phyloP scores from a whole-genome alignment of 2,329 filamentous ascomycete species.

The Stachybotrys elegans region DNA sequence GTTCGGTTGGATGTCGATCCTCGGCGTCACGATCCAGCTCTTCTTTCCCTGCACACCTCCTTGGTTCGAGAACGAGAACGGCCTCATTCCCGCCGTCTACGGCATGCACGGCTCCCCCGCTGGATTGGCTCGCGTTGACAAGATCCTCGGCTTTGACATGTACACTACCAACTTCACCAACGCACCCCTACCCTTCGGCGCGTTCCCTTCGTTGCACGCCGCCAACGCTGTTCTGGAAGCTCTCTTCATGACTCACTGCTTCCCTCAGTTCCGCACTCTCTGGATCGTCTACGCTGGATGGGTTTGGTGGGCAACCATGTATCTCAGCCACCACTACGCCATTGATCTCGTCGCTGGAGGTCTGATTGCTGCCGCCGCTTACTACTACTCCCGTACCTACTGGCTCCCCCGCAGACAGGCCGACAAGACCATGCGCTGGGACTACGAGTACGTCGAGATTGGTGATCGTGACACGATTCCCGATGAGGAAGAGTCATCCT shows the following conservation, averaged over 20 bases:
- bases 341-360: slow-evolving; percentile 87
- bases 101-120: slow-evolving; percentile 86
- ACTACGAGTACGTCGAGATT: slow-evolving; percentile 88
- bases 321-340: slow-evolving; percentile 94
- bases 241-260: slow-evolving; percentile 88
- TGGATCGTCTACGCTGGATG: slow-evolving; percentile 83
- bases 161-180: slow-evolving; percentile 91
- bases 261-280: slow-evolving; percentile 73
- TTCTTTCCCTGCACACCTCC: slow-evolving; percentile 90
- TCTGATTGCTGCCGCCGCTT: slow-evolving; percentile 70
- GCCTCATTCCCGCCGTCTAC: slow-evolving; percentile 86
- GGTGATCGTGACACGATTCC: slow-evolving; percentile 53
- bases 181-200: slow-evolving; percentile 88
- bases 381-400: slow-evolving; percentile 74
- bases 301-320: slow-evolving; percentile 99
- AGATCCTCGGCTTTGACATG: slow-evolving; percentile 83
- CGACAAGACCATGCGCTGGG: slow-evolving; percentile 86
- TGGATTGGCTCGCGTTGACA: slow-evolving; percentile 81
- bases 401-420: slow-evolving; percentile 78
- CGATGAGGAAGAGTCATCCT: slow-evolving; percentile 44
- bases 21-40: slow-evolving; percentile 82
- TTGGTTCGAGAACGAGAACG: slow-evolving; percentile 95
- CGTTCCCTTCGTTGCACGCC: slow-evolving; percentile 89
- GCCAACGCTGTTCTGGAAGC: slow-evolving; percentile 85
- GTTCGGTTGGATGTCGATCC: slow-evolving; percentile 89